These are phyloP conservation scores for Balansia obtecta DNA, from an alignment of 2,329 filamentous ascomycete genomes.

Conservation along the genomic window DNA sequence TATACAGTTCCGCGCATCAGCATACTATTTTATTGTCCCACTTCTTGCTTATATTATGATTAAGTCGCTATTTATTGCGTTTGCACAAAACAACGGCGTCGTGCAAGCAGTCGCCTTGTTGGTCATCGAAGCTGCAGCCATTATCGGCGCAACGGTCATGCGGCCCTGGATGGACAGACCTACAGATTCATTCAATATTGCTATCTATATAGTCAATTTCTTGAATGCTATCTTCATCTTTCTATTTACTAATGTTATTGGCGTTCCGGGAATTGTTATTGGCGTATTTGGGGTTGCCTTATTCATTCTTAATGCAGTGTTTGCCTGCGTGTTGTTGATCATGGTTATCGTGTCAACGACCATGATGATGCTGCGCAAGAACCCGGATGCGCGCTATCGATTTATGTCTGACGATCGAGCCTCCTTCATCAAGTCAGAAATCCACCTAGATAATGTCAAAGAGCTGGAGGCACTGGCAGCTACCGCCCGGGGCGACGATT, in stretches of 20 bases:
- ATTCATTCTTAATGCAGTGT: slow-evolving; percentile 74
- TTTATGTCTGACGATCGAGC: slow-evolving; percentile 90
- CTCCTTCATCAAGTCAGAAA: slow-evolving; percentile 83
- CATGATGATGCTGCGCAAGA: slow-evolving; percentile 72
- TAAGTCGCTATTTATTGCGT: slow-evolving; percentile 78
- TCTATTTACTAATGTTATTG: slow-evolving; percentile 49
- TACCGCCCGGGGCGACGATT: slow-evolving; percentile 73
- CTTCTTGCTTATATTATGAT: slow-evolving; percentile 62
- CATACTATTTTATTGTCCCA: slow-evolving; percentile 86
- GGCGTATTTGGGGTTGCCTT: slow-evolving; percentile 81
- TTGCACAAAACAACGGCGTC: slow-evolving; percentile 55
- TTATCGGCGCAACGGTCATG: slow-evolving; percentile 65
- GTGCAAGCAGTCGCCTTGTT: slow-evolving; percentile 72
- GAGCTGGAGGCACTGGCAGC: slow-evolving; percentile 81
- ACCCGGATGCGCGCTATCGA: slow-evolving; percentile 85
- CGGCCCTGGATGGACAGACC: slow-evolving; percentile 97
- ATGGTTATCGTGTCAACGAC: slow-evolving; percentile 50
- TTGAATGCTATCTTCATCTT: slow-evolving; percentile 3
- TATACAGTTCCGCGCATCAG: slow-evolving; percentile 85
- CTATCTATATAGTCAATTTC: slow-evolving; percentile 73
- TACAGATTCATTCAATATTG: slow-evolving; percentile 89
- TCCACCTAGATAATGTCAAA: slow-evolving; percentile 49
- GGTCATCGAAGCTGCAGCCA: slow-evolving; percentile 63
- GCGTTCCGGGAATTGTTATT: slow-evolving; percentile 66
- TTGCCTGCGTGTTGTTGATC: slow-evolving; percentile 68